Conservation (phyloP, 1,284 basidiomycete species). For the Sparassis latifolia region DNA sequence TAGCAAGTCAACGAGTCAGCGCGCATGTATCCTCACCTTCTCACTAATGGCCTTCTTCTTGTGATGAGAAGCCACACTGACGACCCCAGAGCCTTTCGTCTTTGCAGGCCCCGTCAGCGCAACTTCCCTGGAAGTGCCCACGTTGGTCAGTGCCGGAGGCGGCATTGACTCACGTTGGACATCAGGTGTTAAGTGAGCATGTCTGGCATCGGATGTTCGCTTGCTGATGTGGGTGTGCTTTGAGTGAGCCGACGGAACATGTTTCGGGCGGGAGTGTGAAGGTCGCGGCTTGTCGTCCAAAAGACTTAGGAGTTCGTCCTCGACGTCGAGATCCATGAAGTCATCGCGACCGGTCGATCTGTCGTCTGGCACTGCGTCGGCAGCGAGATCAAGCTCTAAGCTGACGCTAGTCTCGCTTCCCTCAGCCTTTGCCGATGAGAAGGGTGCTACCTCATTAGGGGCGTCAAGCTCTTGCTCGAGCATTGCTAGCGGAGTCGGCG, state of each 20-base stretch:
- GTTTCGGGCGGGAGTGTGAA: constrained; percentile 2
- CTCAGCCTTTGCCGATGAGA: constrained; percentile 10
- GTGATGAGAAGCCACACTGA: constrained; percentile 10
- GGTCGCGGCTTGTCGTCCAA: constrained; percentile 34
- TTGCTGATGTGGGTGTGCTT: background rate
- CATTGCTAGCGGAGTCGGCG: constrained; percentile 18
- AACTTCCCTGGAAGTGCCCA: constrained; percentile 1
- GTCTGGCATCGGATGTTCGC: background rate
- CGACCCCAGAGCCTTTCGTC: constrained; percentile 14
- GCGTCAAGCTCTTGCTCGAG: constrained; percentile 40
- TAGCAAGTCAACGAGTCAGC: constrained; percentile 7
- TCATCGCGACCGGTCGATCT: constrained; percentile 29
- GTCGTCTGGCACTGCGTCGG: constrained; percentile 18
- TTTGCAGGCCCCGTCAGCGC: constrained; percentile 6
- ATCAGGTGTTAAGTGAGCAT: constrained; percentile 5
- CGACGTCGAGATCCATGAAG: constrained; percentile 52
- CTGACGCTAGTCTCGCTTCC: constrained; percentile 16
- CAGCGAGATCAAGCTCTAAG: constrained; percentile 23
- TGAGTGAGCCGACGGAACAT: no score
- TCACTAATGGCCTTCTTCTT: constrained; percentile 40
- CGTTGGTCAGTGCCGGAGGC: constrained; percentile 34
- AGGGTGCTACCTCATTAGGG: background rate
- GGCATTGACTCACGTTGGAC: constrained; percentile 49
- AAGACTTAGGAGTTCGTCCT: constrained; percentile 64
- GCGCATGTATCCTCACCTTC: constrained; percentile 34